Percentiles rank a stretch among this genome's conserved stretches.
These are phyloP conservation scores for Lasiosphaeria hispida DNA, from an alignment of 495 filamentous ascomycete species.

Conservation along the genomic window DNA sequence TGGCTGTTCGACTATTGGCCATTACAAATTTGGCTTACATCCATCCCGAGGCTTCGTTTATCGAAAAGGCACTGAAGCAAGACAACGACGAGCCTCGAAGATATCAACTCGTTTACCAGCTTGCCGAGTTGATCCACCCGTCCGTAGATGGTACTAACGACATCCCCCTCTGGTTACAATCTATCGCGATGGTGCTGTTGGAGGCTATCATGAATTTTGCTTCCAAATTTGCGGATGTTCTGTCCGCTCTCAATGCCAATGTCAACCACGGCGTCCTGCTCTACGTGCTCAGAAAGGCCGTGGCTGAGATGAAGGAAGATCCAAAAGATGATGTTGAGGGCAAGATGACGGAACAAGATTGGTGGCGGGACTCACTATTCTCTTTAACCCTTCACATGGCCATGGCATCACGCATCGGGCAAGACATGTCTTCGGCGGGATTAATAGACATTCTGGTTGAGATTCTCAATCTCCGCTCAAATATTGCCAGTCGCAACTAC, in stretches of 20 bases:
- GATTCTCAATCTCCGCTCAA: constrained; percentile 78
- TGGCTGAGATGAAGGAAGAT: constrained; percentile 70
- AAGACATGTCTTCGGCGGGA: constrained; percentile 79
- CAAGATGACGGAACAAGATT: constrained; percentile 60
- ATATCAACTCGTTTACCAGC: constrained; percentile 86
- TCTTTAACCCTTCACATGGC: constrained; percentile 74
- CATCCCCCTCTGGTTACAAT: constrained; percentile 73
- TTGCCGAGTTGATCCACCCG: constrained; percentile 82
- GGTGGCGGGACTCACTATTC: constrained; percentile 89
- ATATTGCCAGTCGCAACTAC: constrained; percentile 76
- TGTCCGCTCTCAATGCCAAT: constrained; percentile 82
- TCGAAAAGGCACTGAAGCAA: constrained; percentile 78
- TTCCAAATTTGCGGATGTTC: constrained; percentile 72
- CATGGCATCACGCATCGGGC: constrained; percentile 64
- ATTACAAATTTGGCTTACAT: constrained; percentile 92
- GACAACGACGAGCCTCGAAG: constrained; percentile 89
- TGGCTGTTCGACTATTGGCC: constrained; percentile 79
- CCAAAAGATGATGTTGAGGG: constrained; percentile 53
- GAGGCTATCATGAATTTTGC: constrained; percentile 81
- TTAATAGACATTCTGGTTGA: constrained; percentile 87
- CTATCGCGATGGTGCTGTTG: constrained; percentile 75
- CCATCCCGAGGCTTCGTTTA: constrained; percentile 71
- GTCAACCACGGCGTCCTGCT: constrained; percentile 96
- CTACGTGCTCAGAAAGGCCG: constrained; percentile 85
- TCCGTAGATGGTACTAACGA: constrained; percentile 62